A percentile compares a stretch with the other conserved stretches of the same genome.
phyloP scores from a whole-genome alignment of 768 basidiomycete genomes.

The Tephrocybe sp. region DNA sequence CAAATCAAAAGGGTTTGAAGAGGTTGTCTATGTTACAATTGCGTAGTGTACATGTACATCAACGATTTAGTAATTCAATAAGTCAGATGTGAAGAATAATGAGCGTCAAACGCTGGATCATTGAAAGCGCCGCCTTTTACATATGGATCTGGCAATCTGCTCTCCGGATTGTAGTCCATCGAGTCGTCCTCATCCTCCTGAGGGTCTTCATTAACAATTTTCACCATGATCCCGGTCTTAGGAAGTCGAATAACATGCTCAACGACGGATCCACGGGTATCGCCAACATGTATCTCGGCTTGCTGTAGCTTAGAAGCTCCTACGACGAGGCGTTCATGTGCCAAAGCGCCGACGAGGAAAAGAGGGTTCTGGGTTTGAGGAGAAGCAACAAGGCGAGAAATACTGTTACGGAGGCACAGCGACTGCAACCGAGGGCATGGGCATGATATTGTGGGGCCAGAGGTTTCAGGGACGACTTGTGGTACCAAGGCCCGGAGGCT shows the following conservation, averaged over 20 bases:
- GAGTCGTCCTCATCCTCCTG: slow-evolving; percentile 18
- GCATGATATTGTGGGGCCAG: slow-evolving; percentile 13
- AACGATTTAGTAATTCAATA: background rate
- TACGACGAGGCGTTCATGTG: slow-evolving; percentile 21
- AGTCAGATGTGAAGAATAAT: slow-evolving; percentile 15
- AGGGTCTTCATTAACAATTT: slow-evolving; percentile 20
- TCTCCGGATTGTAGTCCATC: slow-evolving; percentile 16
- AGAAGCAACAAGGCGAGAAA: slow-evolving; percentile 23
- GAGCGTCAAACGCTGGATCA: slow-evolving; percentile 28
- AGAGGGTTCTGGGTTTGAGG: slow-evolving; percentile 24
- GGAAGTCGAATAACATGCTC: slow-evolving; percentile 13
- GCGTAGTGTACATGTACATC: background rate
- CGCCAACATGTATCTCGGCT: slow-evolving; percentile 33
- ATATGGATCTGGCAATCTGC: slow-evolving; percentile 17
- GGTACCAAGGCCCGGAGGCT: slow-evolving; percentile 31
- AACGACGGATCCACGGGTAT: slow-evolving; percentile 1
- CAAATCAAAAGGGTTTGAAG: too few species aligned
- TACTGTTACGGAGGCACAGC: slow-evolving; percentile 27
- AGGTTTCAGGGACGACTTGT: background rate
- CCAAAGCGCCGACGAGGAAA: slow-evolving; percentile 24
- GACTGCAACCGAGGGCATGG: slow-evolving; percentile 33
- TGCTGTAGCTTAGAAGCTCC: slow-evolving; percentile 23
- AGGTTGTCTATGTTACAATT: background rate
- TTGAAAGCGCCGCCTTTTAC: slow-evolving; percentile 26
- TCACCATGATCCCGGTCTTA: slow-evolving; percentile 19